Evolutionary conservation across 2,329 filamentous ascomycete genomes (phyloP).

Genomic region (Stagonosporopsis cucurbitacearum): DNA sequence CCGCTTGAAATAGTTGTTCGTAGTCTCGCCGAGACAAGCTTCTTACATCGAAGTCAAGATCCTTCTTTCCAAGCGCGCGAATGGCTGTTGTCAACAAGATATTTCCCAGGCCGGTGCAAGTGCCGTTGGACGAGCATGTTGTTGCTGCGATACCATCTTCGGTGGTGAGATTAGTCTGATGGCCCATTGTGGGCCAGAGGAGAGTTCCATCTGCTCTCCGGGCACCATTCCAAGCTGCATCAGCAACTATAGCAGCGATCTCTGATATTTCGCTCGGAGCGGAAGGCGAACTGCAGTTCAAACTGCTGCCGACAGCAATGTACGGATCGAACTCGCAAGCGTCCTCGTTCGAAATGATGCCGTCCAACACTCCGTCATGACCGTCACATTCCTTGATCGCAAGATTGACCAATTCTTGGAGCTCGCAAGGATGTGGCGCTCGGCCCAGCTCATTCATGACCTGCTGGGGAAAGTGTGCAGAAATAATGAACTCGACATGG

Average conservation of each 20-base stretch:
- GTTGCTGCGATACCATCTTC: conserved; percentile 17
- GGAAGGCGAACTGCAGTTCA: conserved; percentile 16
- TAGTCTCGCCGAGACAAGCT: conserved; percentile 14
- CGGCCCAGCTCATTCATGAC: conserved; percentile 29
- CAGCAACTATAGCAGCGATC: conserved; percentile 21
- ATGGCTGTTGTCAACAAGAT: conserved; percentile 9
- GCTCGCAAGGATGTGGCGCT: conserved; percentile 30
- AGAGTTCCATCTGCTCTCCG: conserved; percentile 20
- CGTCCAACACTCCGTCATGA: conserved; percentile 32
- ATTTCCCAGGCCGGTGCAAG: conserved; percentile 6
- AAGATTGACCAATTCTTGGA: conserved; percentile 26
- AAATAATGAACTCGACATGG: conserved; percentile 20
- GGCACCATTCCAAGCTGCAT: conserved; percentile 26
- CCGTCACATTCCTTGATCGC: conserved; percentile 33
- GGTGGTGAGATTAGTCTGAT: conserved; percentile 18
- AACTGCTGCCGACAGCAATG: conserved; percentile 16
- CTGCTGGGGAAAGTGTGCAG: conserved; percentile 25
- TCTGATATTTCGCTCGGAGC: conserved; percentile 7
- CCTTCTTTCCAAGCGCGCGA: conserved; percentile 20
- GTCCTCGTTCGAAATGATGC: conserved; percentile 29
- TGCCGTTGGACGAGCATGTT: conserved; percentile 16
- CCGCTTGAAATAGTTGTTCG: conserved; percentile 12
- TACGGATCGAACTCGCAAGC: conserved; percentile 34
- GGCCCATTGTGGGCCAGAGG: conserved; percentile 23
- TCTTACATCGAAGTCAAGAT: conserved; percentile 12